These are phyloP conservation scores for Vaccinium vitisidaea DNA, from an alignment of 148 eudicot genomes.

Conservation along the genomic window DNA sequence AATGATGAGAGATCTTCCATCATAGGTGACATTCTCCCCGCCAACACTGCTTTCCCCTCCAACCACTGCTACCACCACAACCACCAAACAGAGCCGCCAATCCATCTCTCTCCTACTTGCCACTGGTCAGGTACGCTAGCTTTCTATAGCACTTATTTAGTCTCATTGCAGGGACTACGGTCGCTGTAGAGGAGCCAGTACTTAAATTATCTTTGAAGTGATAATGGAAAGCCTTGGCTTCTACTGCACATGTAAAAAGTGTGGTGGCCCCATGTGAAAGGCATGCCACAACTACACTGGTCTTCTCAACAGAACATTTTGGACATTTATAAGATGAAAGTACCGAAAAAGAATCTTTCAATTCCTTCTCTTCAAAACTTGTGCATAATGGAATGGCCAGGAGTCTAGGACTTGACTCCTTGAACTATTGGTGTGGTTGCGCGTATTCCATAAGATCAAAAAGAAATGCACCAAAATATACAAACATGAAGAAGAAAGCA, in stretches of 20 bases:
- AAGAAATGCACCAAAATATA: background rate
- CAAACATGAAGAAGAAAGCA: background rate
- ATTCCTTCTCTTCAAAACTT: background rate
- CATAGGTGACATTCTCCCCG: slow-evolving; percentile 45
- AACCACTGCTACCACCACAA: background rate
- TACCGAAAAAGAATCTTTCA: background rate
- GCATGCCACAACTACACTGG: background rate
- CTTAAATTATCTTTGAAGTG: background rate
- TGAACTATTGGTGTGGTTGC: background rate
- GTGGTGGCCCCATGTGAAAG: slow-evolving; percentile 1
- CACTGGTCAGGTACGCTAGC: background rate
- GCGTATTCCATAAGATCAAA: background rate
- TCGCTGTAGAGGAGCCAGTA: background rate
- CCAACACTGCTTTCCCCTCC: slow-evolving; percentile 6
- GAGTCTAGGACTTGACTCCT: background rate
- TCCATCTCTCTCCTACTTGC: slow-evolving; percentile 6
- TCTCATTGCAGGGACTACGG: background rate
- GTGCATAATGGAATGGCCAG: background rate
- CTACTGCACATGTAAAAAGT: background rate
- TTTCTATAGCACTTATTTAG: background rate
- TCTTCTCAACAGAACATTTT: background rate
- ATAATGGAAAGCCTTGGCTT: background rate
- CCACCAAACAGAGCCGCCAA: slow-evolving; percentile 4
- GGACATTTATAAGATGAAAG: background rate
- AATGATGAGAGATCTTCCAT: slow-evolving; percentile 73